phyloP scores from a whole-genome alignment of 2,329 filamentous ascomycete genomes.

The Microthyrium microscopicum region DNA sequence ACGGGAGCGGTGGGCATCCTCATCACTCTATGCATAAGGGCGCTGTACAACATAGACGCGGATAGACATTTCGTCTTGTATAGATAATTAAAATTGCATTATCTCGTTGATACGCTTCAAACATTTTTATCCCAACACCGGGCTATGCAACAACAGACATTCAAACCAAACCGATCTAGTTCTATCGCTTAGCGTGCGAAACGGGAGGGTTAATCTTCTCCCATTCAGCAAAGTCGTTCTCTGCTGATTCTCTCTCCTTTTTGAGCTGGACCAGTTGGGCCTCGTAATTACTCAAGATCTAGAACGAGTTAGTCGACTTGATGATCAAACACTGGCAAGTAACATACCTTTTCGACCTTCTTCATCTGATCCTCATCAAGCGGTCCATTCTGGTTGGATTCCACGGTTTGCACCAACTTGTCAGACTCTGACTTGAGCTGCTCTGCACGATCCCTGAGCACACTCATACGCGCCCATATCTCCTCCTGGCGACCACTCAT shows the following conservation, averaged over 20 bases:
- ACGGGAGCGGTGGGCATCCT: too few relatives aligned
- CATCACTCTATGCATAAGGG: too few relatives aligned
- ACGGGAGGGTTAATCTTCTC: too few relatives aligned
- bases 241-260: conserved; percentile 43
- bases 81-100: too few relatives aligned
- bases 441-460: conserved; percentile 55
- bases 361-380: conserved; percentile 54
- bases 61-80: too few relatives aligned
- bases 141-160: too few relatives aligned
- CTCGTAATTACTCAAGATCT: conserved; percentile 71
- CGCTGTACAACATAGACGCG: too few relatives aligned
- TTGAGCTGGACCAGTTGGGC: conserved; percentile 61
- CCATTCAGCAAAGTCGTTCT: conserved; percentile 42
- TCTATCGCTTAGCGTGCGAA: not conserved
- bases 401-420: conserved; percentile 36
- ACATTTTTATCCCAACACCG: too few relatives aligned
- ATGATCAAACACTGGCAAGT: not conserved
- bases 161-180: too few relatives aligned
- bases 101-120: too few relatives aligned
- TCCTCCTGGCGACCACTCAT: conserved; percentile 64
- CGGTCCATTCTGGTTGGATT: too few relatives aligned
- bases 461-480: conserved; percentile 68
- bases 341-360: conserved; percentile 55
- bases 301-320: conserved; percentile 10
- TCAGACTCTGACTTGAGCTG: conserved; percentile 59